Base-by-base conservation (phyloP, 257 asterid species). In the Nicotiana otophora region DNA sequence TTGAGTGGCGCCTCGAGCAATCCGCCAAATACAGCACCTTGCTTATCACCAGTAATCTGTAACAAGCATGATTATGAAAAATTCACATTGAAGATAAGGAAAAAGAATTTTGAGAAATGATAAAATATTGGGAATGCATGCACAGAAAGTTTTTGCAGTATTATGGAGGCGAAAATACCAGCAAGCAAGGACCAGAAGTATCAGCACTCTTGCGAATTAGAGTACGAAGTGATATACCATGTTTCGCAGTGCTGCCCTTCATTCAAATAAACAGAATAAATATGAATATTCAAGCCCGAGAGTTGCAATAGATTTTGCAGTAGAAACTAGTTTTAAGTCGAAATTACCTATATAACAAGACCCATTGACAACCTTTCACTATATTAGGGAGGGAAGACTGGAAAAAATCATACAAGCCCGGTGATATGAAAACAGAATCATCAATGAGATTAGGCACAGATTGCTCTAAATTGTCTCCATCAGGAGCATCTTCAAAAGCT, bases 21-120 rank as follows among this genome's bases (percentile, higher is more conserved):
- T 63, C 98, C 99, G 28, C 99, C 98, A 87, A 96, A 94, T 72
- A 94, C 87, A 51, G 99, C 95, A 88, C 99, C 99, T 88, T 89
- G 88, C 89, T 86, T 96, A 86, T 96, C 98, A 4, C 98, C 98
- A 19, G 97, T 89, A 82, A 96, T 92, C 98, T 96, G 91, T 84
- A 88, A 36, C 39, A 30, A 82, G 28, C 75, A 53, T 31, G 75
- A 74, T 75, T 72, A 7, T 14, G 5, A 46, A 28, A 72, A 72
- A 3, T 11, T 26, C 46, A 51, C 16, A 28, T 51, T 11, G 10
- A 51, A 12, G 5, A 51, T 74, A 28, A 48, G 23, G 23, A 46
- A 42, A 39, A 70, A 11, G 20, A 26, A 3, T 42, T 46, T 20
- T 46, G 36, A 9, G 51, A 48, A 51, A 26, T 51, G 63, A 9